Percentiles rank a stretch among this genome's conserved stretches.
Conservation (phyloP, 352 stramenopile species). For the Aphanomyces stellatus region DNA sequence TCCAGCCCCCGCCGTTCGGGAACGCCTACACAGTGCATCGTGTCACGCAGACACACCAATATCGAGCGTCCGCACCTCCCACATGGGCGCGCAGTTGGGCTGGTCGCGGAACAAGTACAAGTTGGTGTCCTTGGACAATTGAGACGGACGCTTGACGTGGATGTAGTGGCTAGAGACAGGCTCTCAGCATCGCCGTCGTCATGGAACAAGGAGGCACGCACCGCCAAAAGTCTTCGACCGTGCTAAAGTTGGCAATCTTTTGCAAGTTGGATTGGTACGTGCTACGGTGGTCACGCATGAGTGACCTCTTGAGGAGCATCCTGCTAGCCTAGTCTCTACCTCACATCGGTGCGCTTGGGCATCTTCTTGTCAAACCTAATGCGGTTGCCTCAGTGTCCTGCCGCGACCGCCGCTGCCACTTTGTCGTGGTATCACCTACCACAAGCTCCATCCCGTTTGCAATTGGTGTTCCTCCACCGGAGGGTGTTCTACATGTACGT, state of each 20-base stretch:
- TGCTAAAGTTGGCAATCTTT: conserved; percentile 86
- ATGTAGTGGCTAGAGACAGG: conserved; percentile 85
- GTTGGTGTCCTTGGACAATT: conserved; percentile 87
- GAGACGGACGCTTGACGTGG: conserved; percentile 89
- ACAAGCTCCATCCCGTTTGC: conserved; percentile 85
- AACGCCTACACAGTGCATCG: conserved; percentile 37
- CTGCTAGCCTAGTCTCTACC: conserved; percentile 31
- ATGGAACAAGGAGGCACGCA: conserved; percentile 24
- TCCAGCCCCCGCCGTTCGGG: conserved; percentile 91
- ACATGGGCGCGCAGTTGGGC: conserved; percentile 83
- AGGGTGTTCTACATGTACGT: not conserved
- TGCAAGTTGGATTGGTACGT: conserved; percentile 77
- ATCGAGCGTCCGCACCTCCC: conserved; percentile 36
- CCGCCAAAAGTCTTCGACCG: conserved; percentile 91
- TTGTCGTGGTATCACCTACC: conserved; percentile 37
- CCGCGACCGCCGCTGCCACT: too few relatives aligned
- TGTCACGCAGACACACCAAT: not conserved
- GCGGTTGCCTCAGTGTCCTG: too few relatives aligned
- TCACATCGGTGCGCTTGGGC: conserved; percentile 82
- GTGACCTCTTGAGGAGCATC: not conserved
- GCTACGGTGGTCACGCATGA: conserved; percentile 21
- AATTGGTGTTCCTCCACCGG: conserved; percentile 54
- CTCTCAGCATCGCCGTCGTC: too few relatives aligned
- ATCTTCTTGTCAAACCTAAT: conserved; percentile 92
- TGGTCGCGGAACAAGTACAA: conserved; percentile 90